Conservation (phyloP, 2,329 filamentous ascomycete species). For the Fusarium multiceps region DNA sequence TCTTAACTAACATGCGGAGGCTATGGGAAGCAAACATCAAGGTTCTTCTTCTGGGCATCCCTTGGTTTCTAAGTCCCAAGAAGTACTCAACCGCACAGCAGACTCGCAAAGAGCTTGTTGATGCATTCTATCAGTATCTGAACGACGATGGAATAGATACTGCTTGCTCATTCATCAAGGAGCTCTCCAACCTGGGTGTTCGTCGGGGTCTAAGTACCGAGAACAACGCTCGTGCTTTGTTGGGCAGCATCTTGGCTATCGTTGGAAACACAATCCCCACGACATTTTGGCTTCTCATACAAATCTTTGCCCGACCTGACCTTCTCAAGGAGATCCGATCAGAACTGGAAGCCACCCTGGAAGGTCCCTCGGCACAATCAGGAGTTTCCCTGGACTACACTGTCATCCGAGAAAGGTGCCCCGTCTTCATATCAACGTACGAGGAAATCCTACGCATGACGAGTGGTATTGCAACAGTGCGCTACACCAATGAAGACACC, state of each 20-base stretch:
- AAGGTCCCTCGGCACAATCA: neutral
- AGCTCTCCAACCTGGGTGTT: slow-evolving; percentile 22
- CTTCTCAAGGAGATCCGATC: slow-evolving; percentile 13
- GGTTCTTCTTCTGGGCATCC: slow-evolving; percentile 24
- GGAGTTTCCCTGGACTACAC: slow-evolving; percentile 1
- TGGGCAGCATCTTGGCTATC: slow-evolving; percentile 35
- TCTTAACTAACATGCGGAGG: slow-evolving; percentile 2
- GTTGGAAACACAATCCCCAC: slow-evolving; percentile 38
- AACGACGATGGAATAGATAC: slow-evolving; percentile 12
- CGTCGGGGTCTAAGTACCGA: slow-evolving; percentile 34
- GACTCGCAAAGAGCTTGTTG: slow-evolving; percentile 26
- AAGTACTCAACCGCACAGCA: slow-evolving; percentile 16
- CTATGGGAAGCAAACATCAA: slow-evolving; percentile 37
- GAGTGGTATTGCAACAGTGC: slow-evolving; percentile 34
- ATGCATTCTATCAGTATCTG: slow-evolving; percentile 26
- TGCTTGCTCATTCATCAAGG: slow-evolving; percentile 34
- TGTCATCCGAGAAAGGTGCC: slow-evolving; percentile 25
- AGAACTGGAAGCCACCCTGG: slow-evolving; percentile 21
- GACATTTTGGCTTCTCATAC: slow-evolving; percentile 30
- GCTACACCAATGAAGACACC: slow-evolving; percentile 39
- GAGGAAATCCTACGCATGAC: slow-evolving; percentile 37
- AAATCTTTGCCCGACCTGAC: slow-evolving; percentile 20
- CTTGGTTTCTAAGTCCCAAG: slow-evolving; percentile 33
- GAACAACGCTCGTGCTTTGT: slow-evolving; percentile 37
- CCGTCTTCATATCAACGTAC: slow-evolving; percentile 32